These are phyloP conservation scores for Phytomonas francai DNA, from an alignment of 208 protist genomes.

Conservation along the genomic window DNA sequence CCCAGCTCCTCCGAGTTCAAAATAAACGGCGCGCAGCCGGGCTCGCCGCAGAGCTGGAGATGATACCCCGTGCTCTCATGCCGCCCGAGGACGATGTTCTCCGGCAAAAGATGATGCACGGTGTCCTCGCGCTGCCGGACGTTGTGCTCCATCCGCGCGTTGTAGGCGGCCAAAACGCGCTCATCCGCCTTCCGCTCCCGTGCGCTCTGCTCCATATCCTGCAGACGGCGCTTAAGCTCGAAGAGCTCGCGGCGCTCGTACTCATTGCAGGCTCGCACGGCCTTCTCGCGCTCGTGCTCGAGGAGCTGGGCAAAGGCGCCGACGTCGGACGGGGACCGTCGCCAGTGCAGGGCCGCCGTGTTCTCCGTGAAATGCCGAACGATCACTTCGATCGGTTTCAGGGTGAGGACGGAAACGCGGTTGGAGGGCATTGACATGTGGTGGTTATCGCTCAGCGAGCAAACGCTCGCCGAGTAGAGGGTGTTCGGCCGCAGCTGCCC, in stretches of 20 bases:
- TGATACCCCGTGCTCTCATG: slow-evolving; percentile 48
- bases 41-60: slow-evolving; percentile 23
- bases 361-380: slow-evolving; percentile 70
- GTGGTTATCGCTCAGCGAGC: slow-evolving; percentile 64
- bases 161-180: slow-evolving; percentile 34
- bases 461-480: slow-evolving; percentile 77
- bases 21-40: slow-evolving; percentile 41
- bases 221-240: slow-evolving; percentile 70
- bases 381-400: slow-evolving; percentile 43
- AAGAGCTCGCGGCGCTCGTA: slow-evolving; percentile 72
- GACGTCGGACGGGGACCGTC: slow-evolving; percentile 35
- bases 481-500: slow-evolving; percentile 62
- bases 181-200: slow-evolving; percentile 25
- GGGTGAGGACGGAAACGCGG: slow-evolving; percentile 74
- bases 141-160: slow-evolving; percentile 66
- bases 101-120: slow-evolving; percentile 50
- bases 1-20: slow-evolving; percentile 18
- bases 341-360: slow-evolving; percentile 58
- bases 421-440: slow-evolving; percentile 82
- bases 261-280: slow-evolving; percentile 65
- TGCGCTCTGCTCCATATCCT: slow-evolving; percentile 61
- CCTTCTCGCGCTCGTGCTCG: slow-evolving; percentile 27
- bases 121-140: slow-evolving; percentile 54
- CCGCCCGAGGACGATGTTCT: slow-evolving; percentile 61
- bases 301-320: slow-evolving; percentile 44